Evolutionary conservation across 352 stramenopile species (phyloP).

Genomic region (Pythium scleroteichum): DNA sequence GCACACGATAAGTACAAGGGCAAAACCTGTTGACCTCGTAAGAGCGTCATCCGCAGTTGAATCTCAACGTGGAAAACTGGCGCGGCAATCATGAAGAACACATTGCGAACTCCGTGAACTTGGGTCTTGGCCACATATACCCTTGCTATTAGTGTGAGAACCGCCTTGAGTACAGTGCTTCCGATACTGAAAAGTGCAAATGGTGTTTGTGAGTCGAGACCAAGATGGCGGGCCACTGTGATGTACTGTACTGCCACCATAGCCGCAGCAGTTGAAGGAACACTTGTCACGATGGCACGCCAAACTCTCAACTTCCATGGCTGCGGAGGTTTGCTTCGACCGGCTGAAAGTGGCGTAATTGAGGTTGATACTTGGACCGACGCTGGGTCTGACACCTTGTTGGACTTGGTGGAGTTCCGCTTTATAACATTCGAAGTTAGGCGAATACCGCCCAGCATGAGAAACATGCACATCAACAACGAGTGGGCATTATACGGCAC

Average conservation of each 20-base stretch:
- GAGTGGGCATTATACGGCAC: constrained; percentile 11
- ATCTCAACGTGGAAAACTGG: constrained; percentile 18
- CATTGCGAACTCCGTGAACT: neutral
- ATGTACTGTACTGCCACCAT: constrained; percentile 15
- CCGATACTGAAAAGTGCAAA: constrained; percentile 2
- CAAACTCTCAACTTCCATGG: neutral
- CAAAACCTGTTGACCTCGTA: neutral
- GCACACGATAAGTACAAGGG: neutral
- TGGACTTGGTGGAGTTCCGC: neutral
- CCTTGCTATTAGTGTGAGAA: constrained; percentile 1
- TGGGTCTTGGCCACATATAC: neutral
- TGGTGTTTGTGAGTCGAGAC: neutral
- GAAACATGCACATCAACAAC: constrained; percentile 1
- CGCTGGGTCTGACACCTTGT: too few relatives aligned
- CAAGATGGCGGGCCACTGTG: neutral
- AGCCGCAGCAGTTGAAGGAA: neutral
- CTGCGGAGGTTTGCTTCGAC: neutral
- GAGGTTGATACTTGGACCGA: neutral
- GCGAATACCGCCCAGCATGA: neutral
- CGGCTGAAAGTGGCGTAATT: neutral
- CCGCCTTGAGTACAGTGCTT: constrained; percentile 5
- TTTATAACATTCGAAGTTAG: neutral
- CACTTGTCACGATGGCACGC: neutral
- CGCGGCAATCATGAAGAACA: constrained; percentile 13
- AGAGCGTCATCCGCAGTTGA: constrained; percentile 17